These are phyloP conservation scores for Vitis amurensis DNA, from an alignment of 164 flowering plant species.

Conservation along the genomic window DNA sequence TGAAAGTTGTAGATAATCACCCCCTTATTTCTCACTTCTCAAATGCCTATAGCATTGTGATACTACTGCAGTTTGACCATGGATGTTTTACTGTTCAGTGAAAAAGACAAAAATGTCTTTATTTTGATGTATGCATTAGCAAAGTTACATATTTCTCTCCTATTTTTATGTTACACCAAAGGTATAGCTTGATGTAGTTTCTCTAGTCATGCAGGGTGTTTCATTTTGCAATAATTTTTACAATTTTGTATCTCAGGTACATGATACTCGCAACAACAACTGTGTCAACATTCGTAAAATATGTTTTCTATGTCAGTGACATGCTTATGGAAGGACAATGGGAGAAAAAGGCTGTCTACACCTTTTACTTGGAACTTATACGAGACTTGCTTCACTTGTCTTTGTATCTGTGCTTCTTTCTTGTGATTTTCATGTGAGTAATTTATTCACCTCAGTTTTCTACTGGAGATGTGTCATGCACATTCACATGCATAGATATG, in stretches of 20 bases:
- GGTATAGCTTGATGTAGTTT: background rate
- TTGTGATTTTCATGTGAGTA: constrained; percentile 95
- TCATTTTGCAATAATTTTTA: background rate
- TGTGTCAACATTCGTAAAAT: constrained; percentile 83
- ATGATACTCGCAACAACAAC: constrained; percentile 96
- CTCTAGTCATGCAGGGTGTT: background rate
- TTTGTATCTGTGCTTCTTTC: constrained; percentile 93
- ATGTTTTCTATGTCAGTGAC: constrained; percentile 88
- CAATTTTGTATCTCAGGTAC: constrained; percentile 54
- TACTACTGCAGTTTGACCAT: no score
- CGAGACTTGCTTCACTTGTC: constrained; percentile 96
- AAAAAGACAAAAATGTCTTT: no score
- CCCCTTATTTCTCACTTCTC: no score
- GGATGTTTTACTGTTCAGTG: no score
- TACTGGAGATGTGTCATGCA: background rate
- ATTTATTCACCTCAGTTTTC: constrained; percentile 2
- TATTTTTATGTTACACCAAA: background rate
- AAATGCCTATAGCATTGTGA: no score
- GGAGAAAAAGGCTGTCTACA: constrained; percentile 92
- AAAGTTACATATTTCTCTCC: background rate
- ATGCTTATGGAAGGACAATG: constrained; percentile 99
- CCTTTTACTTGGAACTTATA: constrained; percentile 96
- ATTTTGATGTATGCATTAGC: background rate
- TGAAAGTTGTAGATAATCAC: no score
- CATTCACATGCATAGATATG: background rate